phyloP scores from a whole-genome alignment of 768 basidiomycete genomes.

The Coprinopsis marcescibilis region DNA sequence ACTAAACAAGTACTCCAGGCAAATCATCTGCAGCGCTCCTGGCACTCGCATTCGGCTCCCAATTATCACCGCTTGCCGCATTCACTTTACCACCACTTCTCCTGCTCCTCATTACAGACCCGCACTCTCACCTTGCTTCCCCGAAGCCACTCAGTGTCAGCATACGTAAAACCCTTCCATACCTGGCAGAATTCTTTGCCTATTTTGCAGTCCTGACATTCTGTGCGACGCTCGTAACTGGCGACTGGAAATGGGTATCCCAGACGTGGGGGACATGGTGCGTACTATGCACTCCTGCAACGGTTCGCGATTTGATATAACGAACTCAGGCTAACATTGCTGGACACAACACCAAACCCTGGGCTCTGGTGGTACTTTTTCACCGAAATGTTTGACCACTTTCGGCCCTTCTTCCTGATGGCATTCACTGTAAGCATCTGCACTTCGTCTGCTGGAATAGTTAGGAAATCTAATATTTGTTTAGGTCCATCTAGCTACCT shows the following conservation, averaged over 20 bases:
- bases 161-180: conserved; percentile 25
- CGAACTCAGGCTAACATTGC: conserved; percentile 79
- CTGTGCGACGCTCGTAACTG: conserved; percentile 51
- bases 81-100: conserved; percentile 63
- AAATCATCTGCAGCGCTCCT: conserved; percentile 53
- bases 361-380: conserved; percentile 99
- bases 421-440: conserved; percentile 70
- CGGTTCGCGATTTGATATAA: background rate
- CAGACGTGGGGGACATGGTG: conserved; percentile 88
- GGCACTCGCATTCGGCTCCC: conserved; percentile 63
- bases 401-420: conserved; percentile 91
- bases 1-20: conserved; percentile 35
- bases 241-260: conserved; percentile 60
- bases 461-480: background rate
- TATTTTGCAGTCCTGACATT: conserved; percentile 46
- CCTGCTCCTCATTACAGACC: conserved; percentile 55
- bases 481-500: conserved; percentile 78
- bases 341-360: conserved; percentile 89
- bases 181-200: conserved; percentile 43
- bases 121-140: conserved; percentile 63
- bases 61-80: conserved; percentile 76
- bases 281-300: too few relatives aligned
- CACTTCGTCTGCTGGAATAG: background rate
- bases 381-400: conserved; percentile 99
- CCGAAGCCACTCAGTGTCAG: conserved; percentile 37